Evolutionary conservation across 208 protist species (phyloP).

Genomic region (Leptomonas pyrrhocoris): DNA sequence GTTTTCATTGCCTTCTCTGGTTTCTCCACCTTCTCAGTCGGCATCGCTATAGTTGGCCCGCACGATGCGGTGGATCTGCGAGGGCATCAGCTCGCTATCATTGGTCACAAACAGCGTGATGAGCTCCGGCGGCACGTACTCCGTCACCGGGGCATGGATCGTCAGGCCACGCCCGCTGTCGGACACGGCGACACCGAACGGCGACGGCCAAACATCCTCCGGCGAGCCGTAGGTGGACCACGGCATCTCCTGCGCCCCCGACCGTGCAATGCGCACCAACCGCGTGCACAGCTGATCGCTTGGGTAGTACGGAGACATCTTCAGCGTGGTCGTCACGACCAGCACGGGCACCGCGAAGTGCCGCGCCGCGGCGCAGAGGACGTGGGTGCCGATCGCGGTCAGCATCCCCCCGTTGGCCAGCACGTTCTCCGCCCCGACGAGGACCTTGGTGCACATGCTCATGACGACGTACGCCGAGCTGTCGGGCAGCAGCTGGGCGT

Average conservation of each 20-base stretch:
- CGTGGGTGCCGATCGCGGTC: conserved; percentile 91
- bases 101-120: conserved; percentile 97
- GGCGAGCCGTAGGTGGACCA: conserved; percentile 83
- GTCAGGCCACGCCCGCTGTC: conserved; percentile 51
- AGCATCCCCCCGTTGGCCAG: conserved; percentile 98
- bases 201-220: conserved; percentile 59
- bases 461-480: conserved; percentile 97
- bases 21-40: conserved; percentile 54
- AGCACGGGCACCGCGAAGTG: conserved; percentile 96
- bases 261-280: conserved; percentile 79
- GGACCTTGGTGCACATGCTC: conserved; percentile 97
- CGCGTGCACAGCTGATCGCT: conserved; percentile 91
- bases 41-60: conserved; percentile 96
- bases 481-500: conserved; percentile 94
- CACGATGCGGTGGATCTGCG: conserved; percentile 97
- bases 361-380: conserved; percentile 94
- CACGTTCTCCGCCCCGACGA: conserved; percentile 94
- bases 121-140: conserved; percentile 98
- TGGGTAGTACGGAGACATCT: conserved; percentile 97
- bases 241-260: conserved; percentile 78
- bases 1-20: no score
- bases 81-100: conserved; percentile 91
- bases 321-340: conserved; percentile 95
- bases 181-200: conserved; percentile 43
- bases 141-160: conserved; percentile 93